Percentiles rank a stretch among this genome's conserved stretches.
These are phyloP conservation scores for Penicillium manginii DNA, from an alignment of 495 filamentous ascomycete genomes.

Conservation along the genomic window DNA sequence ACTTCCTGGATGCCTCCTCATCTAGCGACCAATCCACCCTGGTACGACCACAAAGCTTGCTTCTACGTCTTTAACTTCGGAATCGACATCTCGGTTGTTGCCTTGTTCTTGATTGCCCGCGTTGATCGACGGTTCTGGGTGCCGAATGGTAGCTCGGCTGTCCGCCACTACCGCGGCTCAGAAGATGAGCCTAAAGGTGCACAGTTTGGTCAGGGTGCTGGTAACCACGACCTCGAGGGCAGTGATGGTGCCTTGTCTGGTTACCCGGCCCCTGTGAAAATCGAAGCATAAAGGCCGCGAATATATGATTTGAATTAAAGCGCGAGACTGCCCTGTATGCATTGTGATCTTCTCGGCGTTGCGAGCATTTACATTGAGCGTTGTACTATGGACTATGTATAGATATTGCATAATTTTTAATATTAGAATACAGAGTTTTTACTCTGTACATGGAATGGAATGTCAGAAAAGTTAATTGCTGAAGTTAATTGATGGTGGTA, in stretches of 20 bases:
- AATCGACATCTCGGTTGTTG: conserved; percentile 71
- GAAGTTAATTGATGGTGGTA: too few species aligned
- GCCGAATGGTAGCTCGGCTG: conserved; percentile 35
- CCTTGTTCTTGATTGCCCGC: conserved; percentile 62
- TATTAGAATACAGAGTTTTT: not conserved
- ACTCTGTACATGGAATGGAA: too few species aligned
- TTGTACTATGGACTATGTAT: not conserved
- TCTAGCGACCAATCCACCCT: conserved; percentile 59
- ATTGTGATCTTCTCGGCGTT: not conserved
- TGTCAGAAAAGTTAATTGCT: too few species aligned
- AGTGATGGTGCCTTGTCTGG: not conserved
- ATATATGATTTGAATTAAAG: not conserved
- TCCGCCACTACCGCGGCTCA: conserved; percentile 20
- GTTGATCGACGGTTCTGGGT: conserved; percentile 77
- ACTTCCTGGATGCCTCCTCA: conserved; percentile 56
- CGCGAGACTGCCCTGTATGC: not conserved
- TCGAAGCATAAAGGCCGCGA: not conserved
- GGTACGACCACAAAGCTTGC: conserved; percentile 68
- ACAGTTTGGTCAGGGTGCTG: not conserved
- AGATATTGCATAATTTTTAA: not conserved
- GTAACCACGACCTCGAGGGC: not conserved
- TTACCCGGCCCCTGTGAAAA: not conserved
- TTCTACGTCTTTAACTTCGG: conserved; percentile 83
- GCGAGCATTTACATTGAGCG: not conserved
- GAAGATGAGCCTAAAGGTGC: conserved; percentile 19